These are phyloP conservation scores for Naganishia friedmannii DNA, from an alignment of 768 basidiomycete genomes.

Conservation along the genomic window DNA sequence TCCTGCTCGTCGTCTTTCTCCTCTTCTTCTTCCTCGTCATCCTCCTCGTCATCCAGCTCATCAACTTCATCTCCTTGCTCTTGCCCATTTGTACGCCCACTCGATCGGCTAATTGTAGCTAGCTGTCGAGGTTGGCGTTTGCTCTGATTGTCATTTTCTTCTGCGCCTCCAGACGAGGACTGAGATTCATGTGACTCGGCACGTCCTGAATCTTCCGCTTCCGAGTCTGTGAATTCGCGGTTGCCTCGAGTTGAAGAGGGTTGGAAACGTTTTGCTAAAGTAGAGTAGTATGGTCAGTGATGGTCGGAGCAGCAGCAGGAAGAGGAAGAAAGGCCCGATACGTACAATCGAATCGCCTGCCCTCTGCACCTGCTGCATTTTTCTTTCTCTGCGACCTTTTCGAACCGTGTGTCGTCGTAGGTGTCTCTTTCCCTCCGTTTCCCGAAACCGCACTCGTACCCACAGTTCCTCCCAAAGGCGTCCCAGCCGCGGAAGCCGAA, in stretches of 20 bases:
- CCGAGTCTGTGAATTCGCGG: slow-evolving; percentile 21
- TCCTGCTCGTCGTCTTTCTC: not conserved
- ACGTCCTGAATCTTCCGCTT: not conserved
- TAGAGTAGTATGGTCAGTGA: not conserved
- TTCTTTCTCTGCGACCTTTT: not conserved
- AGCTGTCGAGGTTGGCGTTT: not conserved
- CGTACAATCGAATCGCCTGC: not conserved
- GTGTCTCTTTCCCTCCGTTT: not conserved
- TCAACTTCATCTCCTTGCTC: slow-evolving; percentile 4
- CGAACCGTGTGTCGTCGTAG: not conserved
- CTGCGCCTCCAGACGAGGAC: no score
- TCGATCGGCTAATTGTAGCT: not conserved
- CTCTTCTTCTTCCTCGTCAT: not conserved
- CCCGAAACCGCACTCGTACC: no score
- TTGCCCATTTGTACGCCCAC: not conserved
- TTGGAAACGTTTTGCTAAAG: not conserved
- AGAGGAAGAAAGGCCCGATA: not conserved
- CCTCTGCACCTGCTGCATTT: not conserved
- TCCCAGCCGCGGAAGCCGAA: not conserved
- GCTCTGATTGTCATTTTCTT: not conserved
- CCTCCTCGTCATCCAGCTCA: slow-evolving; percentile 14
- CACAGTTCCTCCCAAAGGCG: no score
- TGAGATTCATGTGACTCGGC: not conserved
- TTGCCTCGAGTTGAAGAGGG: not conserved
- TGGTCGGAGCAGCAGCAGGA: not conserved